A percentile compares a stretch with the other conserved stretches of the same genome.
Conservation (phyloP, 129 eudicot species). For the Oenanthe sinensis region DNA sequence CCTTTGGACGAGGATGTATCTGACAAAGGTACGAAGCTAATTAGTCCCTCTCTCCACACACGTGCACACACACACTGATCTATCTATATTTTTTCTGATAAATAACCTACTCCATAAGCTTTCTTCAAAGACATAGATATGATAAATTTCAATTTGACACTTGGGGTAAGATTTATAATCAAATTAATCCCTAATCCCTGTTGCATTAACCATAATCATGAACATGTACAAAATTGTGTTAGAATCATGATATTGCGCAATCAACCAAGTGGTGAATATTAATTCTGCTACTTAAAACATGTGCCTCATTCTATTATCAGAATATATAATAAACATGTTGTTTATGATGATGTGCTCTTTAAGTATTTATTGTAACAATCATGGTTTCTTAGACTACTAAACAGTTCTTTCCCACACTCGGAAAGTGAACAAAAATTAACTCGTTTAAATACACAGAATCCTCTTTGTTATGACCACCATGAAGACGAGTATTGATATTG, state of each 20-base stretch:
- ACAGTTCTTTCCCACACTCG: background rate
- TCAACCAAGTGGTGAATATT: too few species aligned
- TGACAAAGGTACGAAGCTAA: slow-evolving; percentile 31
- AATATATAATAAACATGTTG: too few species aligned
- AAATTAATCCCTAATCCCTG: background rate
- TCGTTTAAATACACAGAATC: background rate
- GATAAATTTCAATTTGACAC: background rate
- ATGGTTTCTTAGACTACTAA: background rate
- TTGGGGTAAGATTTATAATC: background rate
- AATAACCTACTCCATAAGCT: background rate
- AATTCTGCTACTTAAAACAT: too few species aligned
- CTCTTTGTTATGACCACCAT: background rate
- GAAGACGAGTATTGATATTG: background rate
- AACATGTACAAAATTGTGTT: background rate
- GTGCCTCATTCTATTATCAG: too few species aligned
- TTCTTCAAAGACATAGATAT: background rate
- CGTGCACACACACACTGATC: background rate
- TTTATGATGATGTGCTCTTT: slow-evolving; percentile 31
- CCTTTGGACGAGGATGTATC: slow-evolving; percentile 47
- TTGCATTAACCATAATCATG: background rate
- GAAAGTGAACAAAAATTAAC: background rate
- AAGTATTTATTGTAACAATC: background rate
- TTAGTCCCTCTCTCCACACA: background rate
- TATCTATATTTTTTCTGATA: background rate
- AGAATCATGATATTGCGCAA: too few species aligned